Evolutionary conservation across 2,329 filamentous ascomycete species (phyloP).

Genomic region (Beauveria sp.): DNA sequence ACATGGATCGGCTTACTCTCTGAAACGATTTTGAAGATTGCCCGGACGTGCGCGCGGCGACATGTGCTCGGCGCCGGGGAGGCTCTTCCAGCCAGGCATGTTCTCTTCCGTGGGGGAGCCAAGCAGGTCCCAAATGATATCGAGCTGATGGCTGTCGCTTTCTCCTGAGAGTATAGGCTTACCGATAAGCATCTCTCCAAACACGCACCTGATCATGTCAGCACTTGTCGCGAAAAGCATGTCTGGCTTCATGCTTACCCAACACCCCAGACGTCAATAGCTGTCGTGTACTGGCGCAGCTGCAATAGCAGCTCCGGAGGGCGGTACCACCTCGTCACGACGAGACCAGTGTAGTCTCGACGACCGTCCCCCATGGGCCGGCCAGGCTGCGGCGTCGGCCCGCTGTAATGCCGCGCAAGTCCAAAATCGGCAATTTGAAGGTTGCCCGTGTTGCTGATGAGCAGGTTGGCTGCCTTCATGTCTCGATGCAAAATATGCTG

Average conservation of each 20-base stretch:
- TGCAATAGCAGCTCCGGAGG: slow-evolving; percentile 88
- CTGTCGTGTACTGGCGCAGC: slow-evolving; percentile 86
- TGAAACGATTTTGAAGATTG: slow-evolving; percentile 66
- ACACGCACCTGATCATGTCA: slow-evolving; percentile 64
- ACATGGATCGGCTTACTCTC: slow-evolving; percentile 47
- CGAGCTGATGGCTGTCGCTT: slow-evolving; percentile 80
- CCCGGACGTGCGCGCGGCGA: slow-evolving; percentile 53
- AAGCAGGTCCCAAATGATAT: slow-evolving; percentile 89
- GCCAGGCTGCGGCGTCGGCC: slow-evolving; percentile 67
- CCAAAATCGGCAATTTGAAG: slow-evolving; percentile 97
- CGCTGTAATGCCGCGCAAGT: slow-evolving; percentile 87
- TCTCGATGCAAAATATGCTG: slow-evolving; percentile 88
- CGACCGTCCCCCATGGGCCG: slow-evolving; percentile 75
- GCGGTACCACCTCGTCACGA: slow-evolving; percentile 95
- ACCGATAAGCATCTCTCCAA: slow-evolving; percentile 92
- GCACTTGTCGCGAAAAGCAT: neutral
- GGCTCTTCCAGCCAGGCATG: slow-evolving; percentile 82
- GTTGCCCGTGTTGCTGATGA: slow-evolving; percentile 90
- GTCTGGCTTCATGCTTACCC: slow-evolving; percentile 50
- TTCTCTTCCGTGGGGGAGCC: slow-evolving; percentile 81
- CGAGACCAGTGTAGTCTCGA: slow-evolving; percentile 90
- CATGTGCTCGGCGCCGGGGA: slow-evolving; percentile 75
- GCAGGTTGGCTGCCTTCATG: slow-evolving; percentile 96
- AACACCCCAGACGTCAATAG: slow-evolving; percentile 97
- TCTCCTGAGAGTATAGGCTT: slow-evolving; percentile 89